Evolutionary conservation across 345 rosid species (phyloP).

Genomic region (Dimocarpus longan): DNA sequence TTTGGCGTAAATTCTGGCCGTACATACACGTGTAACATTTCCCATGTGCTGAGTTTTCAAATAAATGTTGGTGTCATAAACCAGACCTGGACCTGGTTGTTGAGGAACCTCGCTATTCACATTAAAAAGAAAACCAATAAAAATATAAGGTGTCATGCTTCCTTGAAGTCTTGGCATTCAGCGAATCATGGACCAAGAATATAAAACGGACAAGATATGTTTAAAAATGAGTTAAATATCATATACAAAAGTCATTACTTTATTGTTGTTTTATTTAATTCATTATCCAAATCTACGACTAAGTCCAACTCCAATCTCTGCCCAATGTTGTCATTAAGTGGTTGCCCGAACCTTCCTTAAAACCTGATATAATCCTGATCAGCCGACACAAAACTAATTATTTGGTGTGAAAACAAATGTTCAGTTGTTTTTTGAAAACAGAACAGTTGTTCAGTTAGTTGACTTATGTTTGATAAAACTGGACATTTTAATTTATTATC

Average conservation of each 20-base stretch:
- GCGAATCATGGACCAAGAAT: background rate
- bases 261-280: background rate
- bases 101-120: background rate
- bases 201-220: background rate
- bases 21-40: background rate
- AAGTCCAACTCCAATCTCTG: background rate
- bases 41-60: background rate
- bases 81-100: background rate
- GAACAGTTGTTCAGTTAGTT: no score
- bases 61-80: background rate
- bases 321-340: background rate
- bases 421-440: no score
- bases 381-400: background rate
- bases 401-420: no score
- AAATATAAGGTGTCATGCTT: background rate
- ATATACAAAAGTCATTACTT: background rate
- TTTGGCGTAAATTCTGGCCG: background rate
- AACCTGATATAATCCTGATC: background rate
- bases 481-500: no score
- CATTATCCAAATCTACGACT: background rate
- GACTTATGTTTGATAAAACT: no score
- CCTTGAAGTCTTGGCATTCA: background rate
- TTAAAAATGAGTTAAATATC: background rate
- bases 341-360: background rate
- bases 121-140: no score